These are phyloP conservation scores for Vitis labrusca DNA, from an alignment of 164 flowering plant genomes.

Conservation along the genomic window DNA sequence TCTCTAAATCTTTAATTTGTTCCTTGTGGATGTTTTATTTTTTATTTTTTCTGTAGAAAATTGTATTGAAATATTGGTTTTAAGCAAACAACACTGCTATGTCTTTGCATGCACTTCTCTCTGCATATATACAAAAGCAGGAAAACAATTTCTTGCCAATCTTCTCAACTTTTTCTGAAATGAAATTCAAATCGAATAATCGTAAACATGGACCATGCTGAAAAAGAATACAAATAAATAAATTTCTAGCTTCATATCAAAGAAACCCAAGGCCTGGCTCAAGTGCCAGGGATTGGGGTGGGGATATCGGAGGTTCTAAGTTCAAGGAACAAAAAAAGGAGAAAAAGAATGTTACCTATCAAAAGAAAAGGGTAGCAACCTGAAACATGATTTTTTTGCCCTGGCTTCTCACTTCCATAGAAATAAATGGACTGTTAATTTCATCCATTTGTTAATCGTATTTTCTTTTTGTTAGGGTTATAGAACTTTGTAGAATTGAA, in stretches of 20 bases:
- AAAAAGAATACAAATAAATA: neutral
- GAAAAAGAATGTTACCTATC: too few relatives aligned
- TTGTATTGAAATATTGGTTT: neutral
- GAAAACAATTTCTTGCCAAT: neutral
- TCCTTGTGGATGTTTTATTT: constrained; percentile 3
- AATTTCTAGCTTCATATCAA: neutral
- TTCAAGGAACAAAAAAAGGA: too few relatives aligned
- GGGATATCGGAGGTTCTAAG: too few relatives aligned
- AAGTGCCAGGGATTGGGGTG: too few relatives aligned
- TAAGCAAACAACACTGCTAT: neutral
- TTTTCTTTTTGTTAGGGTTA: constrained; percentile 1
- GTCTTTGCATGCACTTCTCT: neutral
- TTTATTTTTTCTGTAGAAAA: neutral
- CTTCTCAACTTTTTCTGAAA: neutral
- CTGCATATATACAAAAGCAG: neutral
- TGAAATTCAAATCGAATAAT: neutral
- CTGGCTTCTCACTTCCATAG: neutral
- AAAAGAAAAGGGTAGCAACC: neutral
- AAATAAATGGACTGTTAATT: neutral
- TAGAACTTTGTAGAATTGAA: constrained; percentile 5
- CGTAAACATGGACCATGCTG: neutral
- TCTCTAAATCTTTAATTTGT: neutral
- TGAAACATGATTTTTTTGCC: neutral
- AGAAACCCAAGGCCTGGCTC: neutral
- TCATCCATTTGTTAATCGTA: neutral